phyloP scores from a whole-genome alignment of 1,284 basidiomycete species.

The Singerocomus rubriflavus region DNA sequence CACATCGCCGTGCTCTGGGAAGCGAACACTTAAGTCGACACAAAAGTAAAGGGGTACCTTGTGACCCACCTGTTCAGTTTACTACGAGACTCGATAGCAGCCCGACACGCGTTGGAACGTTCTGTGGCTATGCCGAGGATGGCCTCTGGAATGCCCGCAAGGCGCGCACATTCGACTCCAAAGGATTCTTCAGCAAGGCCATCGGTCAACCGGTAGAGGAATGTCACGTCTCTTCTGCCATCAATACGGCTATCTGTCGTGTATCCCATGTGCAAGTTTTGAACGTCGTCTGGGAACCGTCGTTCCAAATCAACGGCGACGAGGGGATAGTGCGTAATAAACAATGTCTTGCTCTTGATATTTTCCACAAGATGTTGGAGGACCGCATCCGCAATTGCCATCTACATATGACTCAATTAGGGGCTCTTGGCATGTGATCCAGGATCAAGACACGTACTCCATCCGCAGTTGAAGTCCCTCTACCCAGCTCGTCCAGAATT shows the following conservation, averaged over 20 bases:
- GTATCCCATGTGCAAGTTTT: constrained; percentile 88
- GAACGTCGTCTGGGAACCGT: constrained; percentile 54
- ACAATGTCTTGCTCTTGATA: constrained; percentile 78
- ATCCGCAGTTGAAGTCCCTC: constrained; percentile 84
- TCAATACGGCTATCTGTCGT: constrained; percentile 61
- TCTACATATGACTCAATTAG: constrained; percentile 45
- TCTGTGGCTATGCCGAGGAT: constrained; percentile 61
- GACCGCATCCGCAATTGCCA: constrained; percentile 80
- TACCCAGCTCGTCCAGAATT: constrained; percentile 83
- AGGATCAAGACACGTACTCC: constrained; percentile 50
- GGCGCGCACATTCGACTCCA: constrained; percentile 84
- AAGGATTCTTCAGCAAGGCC: constrained; percentile 82
- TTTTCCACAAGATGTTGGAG: constrained; percentile 68
- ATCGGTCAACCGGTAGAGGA: constrained; percentile 72
- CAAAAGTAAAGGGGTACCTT: background rate
- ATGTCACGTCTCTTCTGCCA: constrained; percentile 76
- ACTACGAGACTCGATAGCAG: constrained; percentile 46
- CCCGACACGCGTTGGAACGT: constrained; percentile 57
- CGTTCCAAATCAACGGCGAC: constrained; percentile 58
- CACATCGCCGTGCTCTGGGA: constrained; percentile 23
- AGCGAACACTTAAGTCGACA: background rate
- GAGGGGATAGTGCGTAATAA: constrained; percentile 91
- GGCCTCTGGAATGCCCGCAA: constrained; percentile 75
- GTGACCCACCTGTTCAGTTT: constrained; percentile 48
- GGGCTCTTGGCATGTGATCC: background rate